Base-by-base conservation (phyloP, 73 alveolate species). In the Symbiodinium pilosum region DNA sequence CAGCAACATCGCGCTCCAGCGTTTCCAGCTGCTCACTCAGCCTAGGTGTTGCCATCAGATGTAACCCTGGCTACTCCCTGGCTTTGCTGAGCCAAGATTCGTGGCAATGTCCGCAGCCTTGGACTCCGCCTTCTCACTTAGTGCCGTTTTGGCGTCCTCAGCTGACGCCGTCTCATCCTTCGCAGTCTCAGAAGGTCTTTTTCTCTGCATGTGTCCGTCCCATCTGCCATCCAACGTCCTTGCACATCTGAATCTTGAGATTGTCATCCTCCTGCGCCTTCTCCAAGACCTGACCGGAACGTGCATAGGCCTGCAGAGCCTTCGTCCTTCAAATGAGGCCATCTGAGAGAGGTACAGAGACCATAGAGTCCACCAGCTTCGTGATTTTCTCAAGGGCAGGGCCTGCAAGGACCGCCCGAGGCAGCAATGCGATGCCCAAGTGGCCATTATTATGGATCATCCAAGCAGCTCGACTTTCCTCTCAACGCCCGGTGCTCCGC, bases 191-290 rank as follows among this genome's bases (percentile, higher is more conserved):
- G 47, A 34, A 34, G 43, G 38, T 26, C 73, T 54, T 16, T 16
- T 54, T 26, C 73, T 39, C 1, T 30, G 30, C 24, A 30, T 24
- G 34, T 69, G 3, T 4, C 43, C 41, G 12, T 69, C 28, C 43
- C 11, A 0, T 1, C 28, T 30, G 73, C 32, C 11, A n/a, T n/a
- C n/a, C 44, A n/a, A 52, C 7, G 40, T 41, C 95, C 97, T 91
- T 91, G 97, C 97, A 91, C 97, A 91, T 91, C 75, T 91, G 97
- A 69, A 91, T 71, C 52, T 91, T 91, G 87, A 91, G 47, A 77
- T 91, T 86, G 51, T 91, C 97, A 26, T 91, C 97, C 84, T 91
- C 97, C 26, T 91, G 89, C 2, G 77, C 84, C 41, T 91, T 91
- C 56, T 91, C 54, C 73, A 91, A 21, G 26, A 71, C 97, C 97